phyloP scores from a whole-genome alignment of 2,329 filamentous ascomycete species.

The Colletotrichum tropicicola region DNA sequence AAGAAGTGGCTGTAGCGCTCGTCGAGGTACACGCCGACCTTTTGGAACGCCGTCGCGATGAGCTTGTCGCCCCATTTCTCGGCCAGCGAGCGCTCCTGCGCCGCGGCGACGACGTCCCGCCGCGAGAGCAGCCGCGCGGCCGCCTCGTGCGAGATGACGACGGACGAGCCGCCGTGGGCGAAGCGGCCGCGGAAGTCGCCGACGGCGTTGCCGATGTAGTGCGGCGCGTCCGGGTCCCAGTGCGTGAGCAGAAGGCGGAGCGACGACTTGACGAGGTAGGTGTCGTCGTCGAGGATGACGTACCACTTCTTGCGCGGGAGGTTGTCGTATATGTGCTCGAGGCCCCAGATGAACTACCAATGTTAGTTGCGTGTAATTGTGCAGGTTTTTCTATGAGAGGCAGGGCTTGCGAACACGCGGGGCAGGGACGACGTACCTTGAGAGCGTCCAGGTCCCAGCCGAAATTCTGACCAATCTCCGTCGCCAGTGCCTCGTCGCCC shows the following conservation, averaged over 20 bases:
- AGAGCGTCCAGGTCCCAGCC: slow-evolving; percentile 61
- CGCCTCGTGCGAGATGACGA: slow-evolving; percentile 60
- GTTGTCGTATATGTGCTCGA: slow-evolving; percentile 59
- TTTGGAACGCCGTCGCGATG: slow-evolving; percentile 61
- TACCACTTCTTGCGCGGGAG: slow-evolving; percentile 68
- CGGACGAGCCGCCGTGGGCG: slow-evolving; percentile 64
- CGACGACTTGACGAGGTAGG: slow-evolving; percentile 60
- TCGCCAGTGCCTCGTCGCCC: slow-evolving; percentile 48
- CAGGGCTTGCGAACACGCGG: background rate
- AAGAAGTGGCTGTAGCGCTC: slow-evolving; percentile 63
- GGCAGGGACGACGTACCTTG: slow-evolving; percentile 46
- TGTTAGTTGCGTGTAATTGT: background rate
- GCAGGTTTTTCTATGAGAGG: background rate
- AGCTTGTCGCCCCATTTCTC: slow-evolving; percentile 64
- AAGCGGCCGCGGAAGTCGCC: slow-evolving; percentile 65
- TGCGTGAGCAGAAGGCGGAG: slow-evolving; percentile 57
- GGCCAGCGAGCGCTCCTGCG: slow-evolving; percentile 57
- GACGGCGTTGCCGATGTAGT: slow-evolving; percentile 66
- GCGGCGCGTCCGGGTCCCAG: slow-evolving; percentile 53
- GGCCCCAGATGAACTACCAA: slow-evolving; percentile 60
- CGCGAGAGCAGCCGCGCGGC: slow-evolving; percentile 56
- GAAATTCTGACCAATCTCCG: slow-evolving; percentile 45
- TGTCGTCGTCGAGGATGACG: slow-evolving; percentile 66
- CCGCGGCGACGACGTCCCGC: slow-evolving; percentile 50
- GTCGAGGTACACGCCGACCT: slow-evolving; percentile 63